These are phyloP conservation scores for Pisolithus tinctorius DNA, from an alignment of 768 basidiomycete species.

Conservation along the genomic window DNA sequence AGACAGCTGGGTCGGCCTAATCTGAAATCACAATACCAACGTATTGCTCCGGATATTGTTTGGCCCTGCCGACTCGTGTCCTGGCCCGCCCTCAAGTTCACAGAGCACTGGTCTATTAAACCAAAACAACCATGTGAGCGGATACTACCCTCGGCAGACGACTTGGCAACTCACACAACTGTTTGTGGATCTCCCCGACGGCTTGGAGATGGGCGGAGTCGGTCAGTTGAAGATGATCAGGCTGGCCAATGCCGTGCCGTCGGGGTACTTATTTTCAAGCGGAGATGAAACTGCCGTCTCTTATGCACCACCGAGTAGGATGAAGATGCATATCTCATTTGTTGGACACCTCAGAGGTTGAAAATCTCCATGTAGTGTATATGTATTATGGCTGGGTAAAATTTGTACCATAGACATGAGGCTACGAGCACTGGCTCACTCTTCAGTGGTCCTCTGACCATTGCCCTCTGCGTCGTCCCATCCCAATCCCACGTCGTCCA, in stretches of 20 bases:
- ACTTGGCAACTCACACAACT: conserved; percentile 11
- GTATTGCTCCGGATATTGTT: conserved; percentile 20
- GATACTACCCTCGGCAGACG: conserved; percentile 3
- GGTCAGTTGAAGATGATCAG: conserved; percentile 11
- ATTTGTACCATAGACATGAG: no score
- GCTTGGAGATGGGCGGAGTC: conserved; percentile 6
- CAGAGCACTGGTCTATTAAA: background rate
- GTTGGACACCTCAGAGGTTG: no score
- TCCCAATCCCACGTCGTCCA: conserved; percentile 23
- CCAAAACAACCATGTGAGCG: background rate
- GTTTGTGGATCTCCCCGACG: conserved; percentile 3
- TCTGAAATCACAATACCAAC: conserved; percentile 2
- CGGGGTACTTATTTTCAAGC: conserved; percentile 14
- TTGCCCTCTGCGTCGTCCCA: conserved; percentile 19
- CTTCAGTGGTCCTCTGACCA: conserved; percentile 7
- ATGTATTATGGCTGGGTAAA: no score
- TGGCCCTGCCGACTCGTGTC: conserved; percentile 17
- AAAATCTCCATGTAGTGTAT: no score
- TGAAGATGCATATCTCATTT: no score
- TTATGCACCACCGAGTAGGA: no score
- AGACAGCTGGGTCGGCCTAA: conserved; percentile 19
- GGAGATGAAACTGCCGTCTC: conserved; percentile 13
- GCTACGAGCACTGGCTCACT: conserved; percentile 5
- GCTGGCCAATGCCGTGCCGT: conserved; percentile 22
- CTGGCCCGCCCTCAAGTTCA: background rate